These are phyloP conservation scores for Colletotrichum sp. DNA, from an alignment of 2,329 filamentous ascomycete species.

Conservation along the genomic window DNA sequence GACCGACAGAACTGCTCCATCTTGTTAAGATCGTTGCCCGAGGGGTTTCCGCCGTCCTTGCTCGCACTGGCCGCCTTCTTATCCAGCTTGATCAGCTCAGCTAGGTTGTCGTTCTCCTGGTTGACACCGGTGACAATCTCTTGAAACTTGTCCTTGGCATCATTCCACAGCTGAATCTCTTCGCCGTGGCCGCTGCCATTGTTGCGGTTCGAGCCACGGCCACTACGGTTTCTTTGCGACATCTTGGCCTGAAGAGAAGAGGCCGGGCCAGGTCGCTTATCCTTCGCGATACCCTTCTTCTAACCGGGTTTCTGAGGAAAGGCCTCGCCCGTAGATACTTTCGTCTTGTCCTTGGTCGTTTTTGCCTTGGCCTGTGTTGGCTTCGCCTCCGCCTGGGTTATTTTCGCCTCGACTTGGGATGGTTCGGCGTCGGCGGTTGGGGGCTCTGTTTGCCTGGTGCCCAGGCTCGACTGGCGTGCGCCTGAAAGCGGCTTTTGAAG, in stretches of 20 bases:
- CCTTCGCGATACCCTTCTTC: neutral
- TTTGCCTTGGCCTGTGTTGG: neutral
- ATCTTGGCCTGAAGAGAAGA: conserved; percentile 28
- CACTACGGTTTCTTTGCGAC: conserved; percentile 50
- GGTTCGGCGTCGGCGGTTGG: neutral
- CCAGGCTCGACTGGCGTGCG: neutral
- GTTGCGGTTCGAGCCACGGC: conserved; percentile 49
- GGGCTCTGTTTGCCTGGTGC: neutral
- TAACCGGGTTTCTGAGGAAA: neutral
- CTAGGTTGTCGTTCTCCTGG: conserved; percentile 45
- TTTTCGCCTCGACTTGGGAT: neutral
- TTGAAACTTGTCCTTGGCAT: conserved; percentile 41
- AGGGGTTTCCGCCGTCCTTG: conserved; percentile 32
- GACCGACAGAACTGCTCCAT: conserved; percentile 49
- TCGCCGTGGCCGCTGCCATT: conserved; percentile 48
- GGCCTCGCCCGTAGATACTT: neutral
- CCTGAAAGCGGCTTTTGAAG: neutral
- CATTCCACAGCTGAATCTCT: conserved; percentile 49
- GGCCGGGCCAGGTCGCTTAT: neutral
- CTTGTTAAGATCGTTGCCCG: conserved; percentile 36
- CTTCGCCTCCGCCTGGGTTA: neutral
- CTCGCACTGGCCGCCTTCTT: conserved; percentile 45
- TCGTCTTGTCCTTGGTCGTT: neutral
- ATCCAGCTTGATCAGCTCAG: conserved; percentile 43
- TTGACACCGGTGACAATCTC: conserved; percentile 47